Percentiles rank a stretch among this genome's conserved stretches.
Evolutionary conservation across 2,329 filamentous ascomycete genomes (phyloP).

Genomic region (Podosphaera aphanis): DNA sequence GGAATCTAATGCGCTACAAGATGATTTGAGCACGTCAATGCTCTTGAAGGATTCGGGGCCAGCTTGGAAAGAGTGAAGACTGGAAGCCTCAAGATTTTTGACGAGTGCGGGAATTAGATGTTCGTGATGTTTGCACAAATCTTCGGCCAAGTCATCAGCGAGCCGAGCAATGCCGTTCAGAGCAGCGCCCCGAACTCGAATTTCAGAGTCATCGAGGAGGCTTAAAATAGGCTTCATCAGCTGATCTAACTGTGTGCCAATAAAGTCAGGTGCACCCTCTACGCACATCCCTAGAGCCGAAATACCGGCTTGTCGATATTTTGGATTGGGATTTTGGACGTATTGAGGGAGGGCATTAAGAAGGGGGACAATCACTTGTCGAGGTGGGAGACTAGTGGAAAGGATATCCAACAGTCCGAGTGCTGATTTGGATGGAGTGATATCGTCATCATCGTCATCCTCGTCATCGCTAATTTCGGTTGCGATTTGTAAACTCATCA

Average conservation of each 20-base stretch:
- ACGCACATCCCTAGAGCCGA: slow-evolving; percentile 82
- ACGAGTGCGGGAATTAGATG: slow-evolving; percentile 64
- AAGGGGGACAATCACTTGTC: slow-evolving; percentile 80
- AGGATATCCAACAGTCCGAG: slow-evolving; percentile 76
- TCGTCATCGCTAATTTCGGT: slow-evolving; percentile 71
- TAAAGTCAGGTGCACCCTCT: slow-evolving; percentile 91
- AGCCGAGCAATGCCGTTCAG: slow-evolving; percentile 72
- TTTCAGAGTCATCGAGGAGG: slow-evolving; percentile 64
- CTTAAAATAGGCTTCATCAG: slow-evolving; percentile 69
- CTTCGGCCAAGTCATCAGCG: slow-evolving; percentile 80
- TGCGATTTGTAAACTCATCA: slow-evolving; percentile 70
- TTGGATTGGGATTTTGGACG: slow-evolving; percentile 48
- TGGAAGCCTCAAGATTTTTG: slow-evolving; percentile 59
- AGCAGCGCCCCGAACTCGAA: slow-evolving; percentile 65
- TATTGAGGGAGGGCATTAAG: slow-evolving; percentile 70
- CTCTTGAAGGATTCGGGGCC: slow-evolving; percentile 47
- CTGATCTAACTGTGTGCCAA: slow-evolving; percentile 70
- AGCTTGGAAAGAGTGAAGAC: slow-evolving; percentile 11
- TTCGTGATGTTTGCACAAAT: slow-evolving; percentile 67
- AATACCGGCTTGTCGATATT: slow-evolving; percentile 73
- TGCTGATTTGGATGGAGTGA: slow-evolving; percentile 64
- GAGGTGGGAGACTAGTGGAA: slow-evolving; percentile 68
- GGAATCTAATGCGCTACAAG: slow-evolving; percentile 75
- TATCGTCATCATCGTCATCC: slow-evolving; percentile 34
- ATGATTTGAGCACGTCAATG: slow-evolving; percentile 67